Evolutionary conservation across 257 asterid genomes (phyloP).

Genomic region (Datura wrightii): DNA sequence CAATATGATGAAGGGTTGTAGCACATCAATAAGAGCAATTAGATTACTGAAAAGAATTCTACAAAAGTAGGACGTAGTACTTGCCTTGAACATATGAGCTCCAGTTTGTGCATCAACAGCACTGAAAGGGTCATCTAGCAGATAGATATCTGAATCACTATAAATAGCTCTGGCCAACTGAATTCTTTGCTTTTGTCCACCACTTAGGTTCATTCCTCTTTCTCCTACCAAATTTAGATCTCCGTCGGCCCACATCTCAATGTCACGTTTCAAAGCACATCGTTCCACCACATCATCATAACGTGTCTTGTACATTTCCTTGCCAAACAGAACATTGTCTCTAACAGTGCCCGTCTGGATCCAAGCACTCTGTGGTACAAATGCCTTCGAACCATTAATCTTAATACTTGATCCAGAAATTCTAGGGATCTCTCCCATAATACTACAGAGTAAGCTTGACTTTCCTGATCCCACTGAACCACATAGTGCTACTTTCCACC

Average conservation of each 20-base stretch:
- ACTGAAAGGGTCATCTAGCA: slow-evolving; percentile 87
- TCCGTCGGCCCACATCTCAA: slow-evolving; percentile 67
- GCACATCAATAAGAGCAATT: not conserved
- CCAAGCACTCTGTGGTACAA: slow-evolving; percentile 92
- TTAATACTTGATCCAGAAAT: slow-evolving; percentile 62
- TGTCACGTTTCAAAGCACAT: slow-evolving; percentile 73
- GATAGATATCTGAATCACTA: slow-evolving; percentile 64
- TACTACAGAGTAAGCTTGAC: slow-evolving; percentile 70
- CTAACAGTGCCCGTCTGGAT: slow-evolving; percentile 81
- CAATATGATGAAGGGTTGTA: slow-evolving; percentile 31
- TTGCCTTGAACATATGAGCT: slow-evolving; percentile 82
- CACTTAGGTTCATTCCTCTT: slow-evolving; percentile 75
- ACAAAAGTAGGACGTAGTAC: not conserved
- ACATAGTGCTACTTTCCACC: slow-evolving; percentile 75
- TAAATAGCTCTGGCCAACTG: slow-evolving; percentile 87
- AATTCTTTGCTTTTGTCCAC: slow-evolving; percentile 86
- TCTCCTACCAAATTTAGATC: slow-evolving; percentile 77
- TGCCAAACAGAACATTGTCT: slow-evolving; percentile 81
- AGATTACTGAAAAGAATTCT: slow-evolving; percentile 9
- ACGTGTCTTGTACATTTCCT: slow-evolving; percentile 59
- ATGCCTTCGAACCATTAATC: slow-evolving; percentile 72
- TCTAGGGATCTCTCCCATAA: slow-evolving; percentile 79
- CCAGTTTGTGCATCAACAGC: slow-evolving; percentile 93
- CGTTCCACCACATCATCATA: slow-evolving; percentile 72
- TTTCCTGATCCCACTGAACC: slow-evolving; percentile 92